Evolutionary conservation across 257 asterid genomes (phyloP), one percentile per base, ranked within the genome.

Genomic region (Linaria vulgaris): DNA sequence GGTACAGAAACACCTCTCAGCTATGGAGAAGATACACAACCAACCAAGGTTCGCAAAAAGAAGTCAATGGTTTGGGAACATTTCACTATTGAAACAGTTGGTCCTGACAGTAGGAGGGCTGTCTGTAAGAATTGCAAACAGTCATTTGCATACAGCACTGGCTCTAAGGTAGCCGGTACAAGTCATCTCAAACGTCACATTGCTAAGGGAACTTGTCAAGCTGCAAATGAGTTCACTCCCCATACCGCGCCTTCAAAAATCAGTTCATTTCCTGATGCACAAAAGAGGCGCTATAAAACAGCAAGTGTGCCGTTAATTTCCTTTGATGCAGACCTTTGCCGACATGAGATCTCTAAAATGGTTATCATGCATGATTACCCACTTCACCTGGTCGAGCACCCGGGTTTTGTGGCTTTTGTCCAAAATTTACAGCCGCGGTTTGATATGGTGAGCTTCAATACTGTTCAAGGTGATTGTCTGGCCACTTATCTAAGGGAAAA

Each of bases 111-210:
- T 51, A 72, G 98, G 72, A 82, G 95, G 70, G 98, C 96, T 0
- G 85, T 78, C 79, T 91, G 98, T 66, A 91, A 88, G 67, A 91
- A 88, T 44, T 91, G 98, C 92, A 91, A 88, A 76, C 98, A 91
- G 75, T 91, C 96, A 1, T 91, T 88, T 58, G 96, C 98, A 15
- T 91, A 91, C 79, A 88, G 96, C 71, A 88, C 91, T 0, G 98
- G 98, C 7, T 66, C 91, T 5, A 91, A 92, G 66, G 96, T 92
- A 25, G 96, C 95, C n/a, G 96, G 96, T 16, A 90, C 95, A 0
- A 92, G 99, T 63, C 99, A 87, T 72, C 99, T 92, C 78, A 92
- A 85, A 75, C 97, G 99, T 30, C 99, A 92, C 76, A 87, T 92
- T 27, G 91, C 84, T 2, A 90, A 85, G 72, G 99, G 99, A 41